Evolutionary conservation across 2,329 filamentous ascomycete genomes (phyloP), one percentile per base, ranked within the genome.

Genomic region (Clarireedia sp.): DNA sequence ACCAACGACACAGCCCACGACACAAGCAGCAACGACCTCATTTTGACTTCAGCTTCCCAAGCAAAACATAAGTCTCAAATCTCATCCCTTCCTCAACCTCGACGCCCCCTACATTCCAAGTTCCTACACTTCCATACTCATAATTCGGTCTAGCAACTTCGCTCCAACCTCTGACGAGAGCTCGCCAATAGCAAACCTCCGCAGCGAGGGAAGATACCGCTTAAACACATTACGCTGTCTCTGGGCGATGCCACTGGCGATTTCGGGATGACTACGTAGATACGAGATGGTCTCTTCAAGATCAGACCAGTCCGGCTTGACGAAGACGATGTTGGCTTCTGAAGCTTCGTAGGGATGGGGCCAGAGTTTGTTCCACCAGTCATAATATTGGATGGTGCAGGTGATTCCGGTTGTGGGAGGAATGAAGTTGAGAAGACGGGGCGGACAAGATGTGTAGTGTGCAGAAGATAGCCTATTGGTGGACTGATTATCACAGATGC

Each of bases 111-210:
- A 36, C 49, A 21, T 66, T 65, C 26, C 66, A 70, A 7, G 70
- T 68, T 24, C 38, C 48, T 48, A 45, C 52, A 24, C 58, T 68
- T 66, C 65, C 70, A 71, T 64, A 69, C 40, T 65, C 65, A 29
- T 68, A 71, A 16, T 72, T 69, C 0, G 67, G 62, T 41, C 65
- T 64, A 29, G 68, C 76, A 10, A 77, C 71, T 38, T 66, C 59
- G 53, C 67, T 70, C 78, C 78, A 80, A 0, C 75, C 75, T 54
- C 70, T 69, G 21, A 80, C 64, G 58, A 77, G 54, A 0, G 71
- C 73, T 41, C 78, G 70, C 77, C 78, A 80, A 67, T 80, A 80
- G 60, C 78, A 80, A 56, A 64, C 68, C 65, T 79, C 77, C 0
- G 77, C 75, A n/a, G 76, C 76, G 14, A 72, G 71, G 56, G 73